Evolutionary conservation across 768 basidiomycete species (phyloP).

Genomic region (Psilocybe cyanescens): DNA sequence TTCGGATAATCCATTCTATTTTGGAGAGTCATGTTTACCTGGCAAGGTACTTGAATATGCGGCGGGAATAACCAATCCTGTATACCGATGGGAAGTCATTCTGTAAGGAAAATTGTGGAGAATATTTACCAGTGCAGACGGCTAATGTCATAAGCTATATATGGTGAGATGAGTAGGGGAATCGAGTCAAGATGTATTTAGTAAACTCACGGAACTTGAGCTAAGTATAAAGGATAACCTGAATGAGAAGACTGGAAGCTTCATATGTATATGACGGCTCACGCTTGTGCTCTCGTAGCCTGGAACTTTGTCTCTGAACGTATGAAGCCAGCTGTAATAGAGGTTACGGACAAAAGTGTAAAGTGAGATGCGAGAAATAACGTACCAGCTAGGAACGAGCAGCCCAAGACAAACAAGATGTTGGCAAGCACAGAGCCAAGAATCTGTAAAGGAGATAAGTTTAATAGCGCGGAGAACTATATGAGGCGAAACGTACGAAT

Average conservation of each 20-base stretch:
- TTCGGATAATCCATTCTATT: too few relatives aligned
- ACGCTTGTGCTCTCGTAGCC: not conserved
- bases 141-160: not conserved
- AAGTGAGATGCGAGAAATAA: not conserved
- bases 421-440: not conserved
- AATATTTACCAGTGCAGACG: not conserved
- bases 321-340: not conserved
- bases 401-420: not conserved
- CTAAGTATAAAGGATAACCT: not conserved
- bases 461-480: not conserved
- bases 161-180: not conserved
- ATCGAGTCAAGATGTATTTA: not conserved
- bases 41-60: not conserved
- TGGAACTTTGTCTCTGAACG: not conserved
- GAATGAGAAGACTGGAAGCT: not conserved
- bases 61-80: not conserved
- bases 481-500: not conserved
- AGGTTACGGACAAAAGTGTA: not conserved
- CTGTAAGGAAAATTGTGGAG: not conserved
- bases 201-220: not conserved
- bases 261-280: not conserved
- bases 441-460: not conserved
- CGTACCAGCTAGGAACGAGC: not conserved
- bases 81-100: not conserved
- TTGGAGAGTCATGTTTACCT: not conserved